Evolutionary conservation across 2,329 filamentous ascomycete species (phyloP), one percentile per base, ranked within the genome.

Genomic region (Aureobasidium sp.): DNA sequence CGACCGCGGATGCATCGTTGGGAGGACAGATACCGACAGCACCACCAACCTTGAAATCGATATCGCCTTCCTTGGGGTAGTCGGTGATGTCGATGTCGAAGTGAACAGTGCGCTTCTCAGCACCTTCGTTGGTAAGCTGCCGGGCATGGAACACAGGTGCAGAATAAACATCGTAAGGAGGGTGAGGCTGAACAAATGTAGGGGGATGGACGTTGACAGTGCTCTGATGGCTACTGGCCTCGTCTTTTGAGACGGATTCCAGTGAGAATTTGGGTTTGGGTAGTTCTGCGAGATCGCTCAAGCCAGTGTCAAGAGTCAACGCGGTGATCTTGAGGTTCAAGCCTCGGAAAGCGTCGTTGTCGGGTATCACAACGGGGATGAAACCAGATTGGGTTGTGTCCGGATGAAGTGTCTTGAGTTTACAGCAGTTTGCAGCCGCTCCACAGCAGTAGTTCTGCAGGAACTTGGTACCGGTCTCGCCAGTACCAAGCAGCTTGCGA

Each of bases 61-160:
- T 86, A 59, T 89, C 88, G 61, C 83, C 82, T 76, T 95, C 91
- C 27, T 85, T 83, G 0, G 94, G 91, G 69, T 99, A 99, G 72
- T 96, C 88, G 53, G 93, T 97, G 54, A 99, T 88, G 69, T 99
- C 94, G 48, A 99, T 85, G 69, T 97, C 94, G 69, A 97, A 97
- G 75, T 99, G 94, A 73, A 93, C 96, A 0, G 94, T 99, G 64
- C 93, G 84, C 83, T 99, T 99, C 79, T 96, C 91, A 5, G 94
- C 94, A 27, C 93, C 93, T 29, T 84, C 80, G 72, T 85, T 88
- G 13, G 94, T 99, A 71, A 99, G 78, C 75, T 96, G 91, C 61
- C 94, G 87, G 2, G 91, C 85, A 68, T 86, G 86, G 75, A 91
- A 88, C 50, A 99, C 84, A 65, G 86, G 90, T n/a, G 93, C 92